Conservation (phyloP, 1,284 basidiomycete genomes). For the Trametes versicolor region DNA sequence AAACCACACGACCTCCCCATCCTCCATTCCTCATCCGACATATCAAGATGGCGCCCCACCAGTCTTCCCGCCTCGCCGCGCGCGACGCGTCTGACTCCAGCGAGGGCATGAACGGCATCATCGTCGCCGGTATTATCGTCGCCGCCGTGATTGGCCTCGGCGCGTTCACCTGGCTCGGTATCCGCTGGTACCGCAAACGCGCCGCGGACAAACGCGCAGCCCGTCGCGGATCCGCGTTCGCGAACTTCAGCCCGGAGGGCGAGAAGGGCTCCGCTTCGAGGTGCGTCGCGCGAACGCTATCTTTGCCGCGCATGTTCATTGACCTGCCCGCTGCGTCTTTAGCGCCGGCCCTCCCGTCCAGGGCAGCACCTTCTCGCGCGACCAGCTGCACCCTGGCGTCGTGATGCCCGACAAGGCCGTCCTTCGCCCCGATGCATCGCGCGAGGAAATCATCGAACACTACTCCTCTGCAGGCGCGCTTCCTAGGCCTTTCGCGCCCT, state of each 20-base stretch:
- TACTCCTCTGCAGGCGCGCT: slow-evolving; percentile 57
- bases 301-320: slow-evolving; percentile 23
- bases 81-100: slow-evolving; percentile 16
- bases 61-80: slow-evolving; percentile 11
- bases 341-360: slow-evolving; percentile 28
- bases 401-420: slow-evolving; percentile 62
- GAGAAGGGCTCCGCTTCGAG: slow-evolving; percentile 32
- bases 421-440: slow-evolving; percentile 47
- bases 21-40: neutral
- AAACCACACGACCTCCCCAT: slow-evolving; percentile 3
- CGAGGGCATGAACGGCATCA: slow-evolving; percentile 43
- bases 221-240: slow-evolving; percentile 53
- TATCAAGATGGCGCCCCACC: slow-evolving; percentile 28
- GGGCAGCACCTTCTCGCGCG: slow-evolving; percentile 53
- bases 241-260: slow-evolving; percentile 56
- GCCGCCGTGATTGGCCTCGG: slow-evolving; percentile 51
- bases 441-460: slow-evolving; percentile 56
- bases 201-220: slow-evolving; percentile 48
- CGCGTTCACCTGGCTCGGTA: slow-evolving; percentile 52
- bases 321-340: slow-evolving; percentile 4
- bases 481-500: slow-evolving; percentile 58
- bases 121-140: slow-evolving; percentile 59
- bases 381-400: slow-evolving; percentile 54
- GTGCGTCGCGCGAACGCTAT: slow-evolving; percentile 22
- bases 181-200: slow-evolving; percentile 53